Conservation (phyloP, 805 yeast genomes). For the Metschnikowia lachancei region DNA sequence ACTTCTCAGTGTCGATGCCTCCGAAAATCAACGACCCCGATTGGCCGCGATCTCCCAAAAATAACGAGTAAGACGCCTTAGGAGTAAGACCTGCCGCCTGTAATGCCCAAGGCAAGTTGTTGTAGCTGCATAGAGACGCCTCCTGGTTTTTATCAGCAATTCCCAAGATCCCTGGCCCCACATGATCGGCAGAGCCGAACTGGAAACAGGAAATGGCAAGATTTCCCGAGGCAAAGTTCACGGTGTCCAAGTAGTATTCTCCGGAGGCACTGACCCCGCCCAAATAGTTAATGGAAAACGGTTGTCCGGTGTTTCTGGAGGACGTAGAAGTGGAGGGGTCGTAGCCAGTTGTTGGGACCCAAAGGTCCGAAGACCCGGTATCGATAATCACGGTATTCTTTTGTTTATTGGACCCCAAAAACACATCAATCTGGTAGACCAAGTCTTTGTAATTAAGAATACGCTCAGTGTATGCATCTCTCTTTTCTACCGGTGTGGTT, state of each 20-base stretch:
- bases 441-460: constrained; percentile 11
- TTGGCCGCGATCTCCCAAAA: constrained; percentile 41
- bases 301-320: constrained; percentile 4
- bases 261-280: constrained; percentile 10
- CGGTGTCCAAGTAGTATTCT: constrained; percentile 10
- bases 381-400: constrained; percentile 34
- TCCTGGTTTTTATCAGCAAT: constrained; percentile 14
- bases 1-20: constrained; percentile 42
- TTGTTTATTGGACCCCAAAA: constrained; percentile 28
- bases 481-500: background rate
- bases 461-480: constrained; percentile 8
- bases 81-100: constrained; percentile 54
- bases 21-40: constrained; percentile 40
- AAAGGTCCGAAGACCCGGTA: constrained; percentile 44
- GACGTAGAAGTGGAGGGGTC: constrained; percentile 3
- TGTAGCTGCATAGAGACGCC: constrained; percentile 7
- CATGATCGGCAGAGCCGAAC: constrained; percentile 10
- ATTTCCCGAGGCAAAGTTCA: constrained; percentile 2
- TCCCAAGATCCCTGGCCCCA: constrained; percentile 14
- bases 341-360: constrained; percentile 26
- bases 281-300: constrained; percentile 9
- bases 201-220: constrained; percentile 11
- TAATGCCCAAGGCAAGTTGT: constrained; percentile 63
- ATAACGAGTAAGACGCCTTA: constrained; percentile 59
- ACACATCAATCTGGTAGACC: constrained; percentile 10